These are phyloP conservation scores for Sarocladium kiliense DNA, from an alignment of 2,329 filamentous ascomycete species.

Conservation along the genomic window DNA sequence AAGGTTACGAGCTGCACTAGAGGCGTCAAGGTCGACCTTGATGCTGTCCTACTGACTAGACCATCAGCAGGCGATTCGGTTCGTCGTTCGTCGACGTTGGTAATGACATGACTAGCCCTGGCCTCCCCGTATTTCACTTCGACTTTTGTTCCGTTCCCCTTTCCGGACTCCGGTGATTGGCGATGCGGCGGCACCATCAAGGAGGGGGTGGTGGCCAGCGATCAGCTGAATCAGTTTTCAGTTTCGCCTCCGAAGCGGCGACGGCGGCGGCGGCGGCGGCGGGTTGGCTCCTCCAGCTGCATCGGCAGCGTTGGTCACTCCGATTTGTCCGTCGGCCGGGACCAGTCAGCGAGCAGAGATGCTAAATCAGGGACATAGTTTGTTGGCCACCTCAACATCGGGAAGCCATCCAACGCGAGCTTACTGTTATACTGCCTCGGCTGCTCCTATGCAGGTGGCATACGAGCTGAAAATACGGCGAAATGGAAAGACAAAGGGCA, in stretches of 20 bases:
- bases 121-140: background rate
- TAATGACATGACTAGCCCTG: background rate
- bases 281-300: background rate
- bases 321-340: background rate
- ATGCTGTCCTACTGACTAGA: too few relatives aligned
- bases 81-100: background rate
- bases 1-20: background rate
- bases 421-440: too few relatives aligned
- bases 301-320: background rate
- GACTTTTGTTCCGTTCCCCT: background rate
- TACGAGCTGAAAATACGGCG: too few relatives aligned
- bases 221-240: constrained; percentile 3
- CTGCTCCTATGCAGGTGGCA: too few relatives aligned
- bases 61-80: background rate
- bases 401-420: too few relatives aligned
- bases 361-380: background rate
- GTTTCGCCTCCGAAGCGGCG: constrained; percentile 1
- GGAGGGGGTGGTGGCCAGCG: background rate
- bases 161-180: background rate
- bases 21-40: background rate
- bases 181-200: background rate
- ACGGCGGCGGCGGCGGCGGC: background rate
- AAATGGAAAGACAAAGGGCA: too few relatives aligned
- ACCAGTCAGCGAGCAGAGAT: background rate
- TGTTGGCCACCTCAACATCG: background rate